phyloP scores from a whole-genome alignment of 2,329 filamentous ascomycete genomes.

The Pyricularia pennisetigena region DNA sequence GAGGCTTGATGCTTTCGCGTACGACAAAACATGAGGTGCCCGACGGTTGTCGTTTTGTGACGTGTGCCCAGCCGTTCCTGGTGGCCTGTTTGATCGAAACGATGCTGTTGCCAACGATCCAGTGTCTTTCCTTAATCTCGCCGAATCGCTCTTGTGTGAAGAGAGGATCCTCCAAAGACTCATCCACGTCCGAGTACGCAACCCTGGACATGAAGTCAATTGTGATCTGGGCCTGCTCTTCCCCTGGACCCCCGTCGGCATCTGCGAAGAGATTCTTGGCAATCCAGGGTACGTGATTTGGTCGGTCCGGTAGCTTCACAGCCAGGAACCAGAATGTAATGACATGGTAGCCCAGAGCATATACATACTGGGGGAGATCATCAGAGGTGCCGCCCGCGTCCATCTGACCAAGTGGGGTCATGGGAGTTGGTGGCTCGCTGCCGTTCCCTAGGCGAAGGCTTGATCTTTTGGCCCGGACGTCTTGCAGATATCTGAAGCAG shows the following conservation, averaged over 20 bases:
- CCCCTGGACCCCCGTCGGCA: constrained; percentile 63
- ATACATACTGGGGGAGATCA: constrained; percentile 86
- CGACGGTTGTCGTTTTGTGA: constrained; percentile 64
- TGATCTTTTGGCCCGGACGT: constrained; percentile 60
- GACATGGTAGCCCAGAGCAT: constrained; percentile 86
- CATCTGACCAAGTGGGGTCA: constrained; percentile 3
- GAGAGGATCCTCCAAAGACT: constrained; percentile 56
- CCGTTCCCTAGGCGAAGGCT: background rate
- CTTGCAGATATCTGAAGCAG: constrained; percentile 87
- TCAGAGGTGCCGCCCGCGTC: constrained; percentile 36
- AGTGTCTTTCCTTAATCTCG: constrained; percentile 55
- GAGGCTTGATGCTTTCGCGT: constrained; percentile 48
- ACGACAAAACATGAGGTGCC: constrained; percentile 51
- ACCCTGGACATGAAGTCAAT: constrained; percentile 92
- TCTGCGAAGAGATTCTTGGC: constrained; percentile 78
- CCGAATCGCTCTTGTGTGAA: constrained; percentile 58
- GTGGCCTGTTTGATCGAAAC: constrained; percentile 63
- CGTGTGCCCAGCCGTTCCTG: constrained; percentile 56
- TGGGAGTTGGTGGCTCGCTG: constrained; percentile 29
- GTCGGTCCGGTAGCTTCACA: constrained; percentile 72
- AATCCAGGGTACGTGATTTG: constrained; percentile 82
- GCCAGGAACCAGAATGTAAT: constrained; percentile 97
- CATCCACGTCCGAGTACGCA: constrained; percentile 75
- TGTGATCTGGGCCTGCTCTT: constrained; percentile 89
- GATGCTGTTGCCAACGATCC: constrained; percentile 65